Percentiles rank a stretch among this genome's conserved stretches.
phyloP scores from a whole-genome alignment of 2,329 filamentous ascomycete species.

The Penicillium oxalicum region DNA sequence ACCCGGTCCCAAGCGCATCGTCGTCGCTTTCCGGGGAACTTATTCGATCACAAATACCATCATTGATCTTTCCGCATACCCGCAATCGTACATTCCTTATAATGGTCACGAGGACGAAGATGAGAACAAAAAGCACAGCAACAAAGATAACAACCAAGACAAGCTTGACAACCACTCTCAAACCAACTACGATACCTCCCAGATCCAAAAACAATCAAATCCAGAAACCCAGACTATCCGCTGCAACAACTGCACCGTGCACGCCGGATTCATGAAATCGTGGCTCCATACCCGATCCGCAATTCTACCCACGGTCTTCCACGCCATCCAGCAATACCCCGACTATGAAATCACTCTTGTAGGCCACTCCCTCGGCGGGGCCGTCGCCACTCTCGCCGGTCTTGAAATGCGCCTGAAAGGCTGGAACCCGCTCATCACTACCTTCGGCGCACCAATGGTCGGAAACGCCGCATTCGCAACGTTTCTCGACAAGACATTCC shows the following conservation, averaged over 20 bases:
- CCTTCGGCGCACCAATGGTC: constrained; percentile 78
- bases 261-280: constrained; percentile 79
- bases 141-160: no score
- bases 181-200: constrained; percentile 20
- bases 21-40: constrained; percentile 88
- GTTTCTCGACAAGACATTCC: constrained; percentile 52
- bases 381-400: constrained; percentile 79
- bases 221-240: constrained; percentile 36
- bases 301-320: constrained; percentile 62
- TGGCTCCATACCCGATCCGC: constrained; percentile 69
- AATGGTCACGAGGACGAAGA: constrained; percentile 46
- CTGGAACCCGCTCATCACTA: constrained; percentile 73
- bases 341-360: constrained; percentile 70
- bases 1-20: constrained; percentile 56
- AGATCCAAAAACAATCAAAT: no score
- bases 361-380: constrained; percentile 87
- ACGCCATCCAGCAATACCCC: constrained; percentile 57
- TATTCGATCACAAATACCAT: constrained; percentile 92
- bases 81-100: constrained; percentile 87
- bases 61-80: constrained; percentile 79
- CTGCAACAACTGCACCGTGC: constrained; percentile 86
- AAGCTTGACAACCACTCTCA: no score
- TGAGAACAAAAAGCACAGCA: constrained; percentile 10
- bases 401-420: constrained; percentile 74
- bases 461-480: constrained; percentile 50